Evolutionary conservation across 345 rosid species (phyloP), one percentile per base, ranked within the genome.

Genomic region (Rhodamnia argentea): DNA sequence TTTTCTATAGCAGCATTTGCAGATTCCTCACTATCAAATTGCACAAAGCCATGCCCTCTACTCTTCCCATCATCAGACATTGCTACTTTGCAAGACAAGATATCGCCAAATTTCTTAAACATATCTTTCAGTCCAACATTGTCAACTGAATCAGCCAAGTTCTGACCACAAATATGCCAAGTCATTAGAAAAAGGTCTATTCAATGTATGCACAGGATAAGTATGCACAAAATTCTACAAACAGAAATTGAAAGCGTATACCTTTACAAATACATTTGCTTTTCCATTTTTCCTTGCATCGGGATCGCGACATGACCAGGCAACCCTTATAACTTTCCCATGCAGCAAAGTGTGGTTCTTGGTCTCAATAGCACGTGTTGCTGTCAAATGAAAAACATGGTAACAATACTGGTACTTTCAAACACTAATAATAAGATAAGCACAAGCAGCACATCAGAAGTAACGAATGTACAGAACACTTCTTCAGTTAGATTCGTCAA

Each of bases 231-330:
- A 6, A 59, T 10, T 42, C 42, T 74, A 62, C 22, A 32, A 14
- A 26, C 13, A 58, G 74, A 62, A 47, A 23, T 15, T 56, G 86
- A 56, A 32, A 44, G 18, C 60, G 74, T 12, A 47, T 81, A 96
- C 98, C 98, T 96, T 96, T 37, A 96, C 93, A 85, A 93, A 96
- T 47, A 96, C 89, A 88, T 96, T 95, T 78, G 96, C 98, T 75
- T 90, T 87, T 40, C 96, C 96, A 91, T 86, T 94, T 89, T 53
- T 94, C 89, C 96, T 95, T 40, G 93, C 92, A 88, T 93, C 93
- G 57, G 96, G 92, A 90, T 90, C 96, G 32, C 96, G 94, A 84
- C 87, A 90, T 1, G 98, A 96, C 96, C 96, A 94, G 88, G 90
- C 90, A 51, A 94, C 93, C 88, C 98, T 92, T 78, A 96, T 92